Percentiles rank a stretch among this genome's conserved stretches.
Conservation (phyloP, 2,329 filamentous ascomycete genomes). For the Stachybotrys elegans region DNA sequence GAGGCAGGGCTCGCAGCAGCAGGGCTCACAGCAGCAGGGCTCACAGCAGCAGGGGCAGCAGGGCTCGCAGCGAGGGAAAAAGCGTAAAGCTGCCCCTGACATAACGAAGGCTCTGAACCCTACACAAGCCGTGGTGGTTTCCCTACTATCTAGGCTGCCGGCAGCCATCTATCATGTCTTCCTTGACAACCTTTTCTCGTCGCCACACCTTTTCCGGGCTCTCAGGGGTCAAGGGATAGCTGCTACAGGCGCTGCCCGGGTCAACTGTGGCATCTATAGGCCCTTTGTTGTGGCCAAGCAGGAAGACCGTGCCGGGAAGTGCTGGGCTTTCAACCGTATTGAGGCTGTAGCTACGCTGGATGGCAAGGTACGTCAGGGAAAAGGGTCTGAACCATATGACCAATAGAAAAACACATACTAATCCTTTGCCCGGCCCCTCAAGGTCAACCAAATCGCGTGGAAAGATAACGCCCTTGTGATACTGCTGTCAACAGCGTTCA, state of each 20-base stretch:
- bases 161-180: slow-evolving; percentile 11
- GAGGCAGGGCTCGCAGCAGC: neutral
- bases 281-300: slow-evolving; percentile 3
- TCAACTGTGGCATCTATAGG: slow-evolving; percentile 9
- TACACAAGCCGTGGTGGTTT: slow-evolving; percentile 11
- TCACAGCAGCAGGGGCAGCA: neutral
- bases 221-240: slow-evolving; percentile 4
- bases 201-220: slow-evolving; percentile 4
- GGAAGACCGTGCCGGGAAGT: slow-evolving; percentile 1
- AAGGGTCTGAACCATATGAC: neutral
- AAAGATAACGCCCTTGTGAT: slow-evolving; percentile 13
- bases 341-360: neutral
- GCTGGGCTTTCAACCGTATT: neutral
- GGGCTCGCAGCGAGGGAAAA: neutral
- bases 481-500: slow-evolving; percentile 7
- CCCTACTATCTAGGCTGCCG: slow-evolving; percentile 9
- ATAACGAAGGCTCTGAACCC: neutral
- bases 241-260: slow-evolving; percentile 10
- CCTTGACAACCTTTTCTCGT: slow-evolving; percentile 12
- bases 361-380: neutral
- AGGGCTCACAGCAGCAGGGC: neutral
- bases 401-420: slow-evolving; percentile 6
- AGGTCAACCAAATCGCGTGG: slow-evolving; percentile 10
- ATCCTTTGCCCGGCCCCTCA: slow-evolving; percentile 5
- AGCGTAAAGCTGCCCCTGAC: too few species aligned